Conservation (phyloP, 1,284 basidiomycete genomes). For the Puccinia coronata region DNA sequence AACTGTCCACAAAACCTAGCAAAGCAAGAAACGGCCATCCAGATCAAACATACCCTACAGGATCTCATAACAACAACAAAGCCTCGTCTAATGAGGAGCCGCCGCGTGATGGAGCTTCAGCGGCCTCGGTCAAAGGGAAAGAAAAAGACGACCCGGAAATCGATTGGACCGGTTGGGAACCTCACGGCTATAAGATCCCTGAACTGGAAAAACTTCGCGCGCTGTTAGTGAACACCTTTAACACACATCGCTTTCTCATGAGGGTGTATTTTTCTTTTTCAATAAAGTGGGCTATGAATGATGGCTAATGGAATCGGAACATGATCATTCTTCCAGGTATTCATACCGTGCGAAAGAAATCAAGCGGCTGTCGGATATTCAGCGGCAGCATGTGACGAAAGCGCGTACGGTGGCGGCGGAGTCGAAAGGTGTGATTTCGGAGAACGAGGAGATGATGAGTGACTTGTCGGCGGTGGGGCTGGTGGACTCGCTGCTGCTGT, state of each 20-base stretch:
- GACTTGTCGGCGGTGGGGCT: conserved; percentile 17
- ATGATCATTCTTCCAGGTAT: conserved; percentile 16
- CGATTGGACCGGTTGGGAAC: conserved; percentile 41
- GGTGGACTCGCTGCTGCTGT: conserved; percentile 31
- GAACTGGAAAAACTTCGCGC: neutral
- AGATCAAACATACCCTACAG: neutral
- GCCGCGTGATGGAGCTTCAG: conserved; percentile 7
- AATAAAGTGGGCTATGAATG: neutral
- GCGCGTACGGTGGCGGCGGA: neutral
- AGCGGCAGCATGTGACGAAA: neutral
- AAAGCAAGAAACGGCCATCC: neutral
- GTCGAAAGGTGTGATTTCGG: neutral
- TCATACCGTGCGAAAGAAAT: conserved; percentile 36
- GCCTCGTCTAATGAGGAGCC: neutral
- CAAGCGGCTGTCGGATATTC: conserved; percentile 24
- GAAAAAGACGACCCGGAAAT: neutral
- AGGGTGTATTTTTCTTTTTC: neutral
- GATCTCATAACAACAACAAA: neutral
- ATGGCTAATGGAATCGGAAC: neutral
- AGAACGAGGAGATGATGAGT: neutral
- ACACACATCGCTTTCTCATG: neutral
- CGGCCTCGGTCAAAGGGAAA: neutral
- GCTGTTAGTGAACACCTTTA: conserved; percentile 16
- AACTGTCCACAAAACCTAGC: neutral
- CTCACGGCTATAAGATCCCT: neutral